Evolutionary conservation across 2,329 filamentous ascomycete species (phyloP).

Genomic region (Pseudocercospora vitis): DNA sequence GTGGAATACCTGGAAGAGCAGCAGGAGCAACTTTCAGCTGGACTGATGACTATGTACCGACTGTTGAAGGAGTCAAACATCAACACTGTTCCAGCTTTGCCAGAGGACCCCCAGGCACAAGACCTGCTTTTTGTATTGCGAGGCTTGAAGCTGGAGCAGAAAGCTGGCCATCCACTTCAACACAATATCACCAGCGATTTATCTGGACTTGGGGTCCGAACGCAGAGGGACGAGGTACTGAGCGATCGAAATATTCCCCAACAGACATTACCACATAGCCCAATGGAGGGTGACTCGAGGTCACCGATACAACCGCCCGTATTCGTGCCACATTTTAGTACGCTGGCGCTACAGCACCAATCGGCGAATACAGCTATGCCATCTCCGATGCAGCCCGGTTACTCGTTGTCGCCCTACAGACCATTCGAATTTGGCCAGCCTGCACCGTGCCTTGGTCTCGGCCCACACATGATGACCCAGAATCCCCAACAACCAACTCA

Average conservation of each 20-base stretch:
- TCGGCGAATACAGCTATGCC: conserved; percentile 9
- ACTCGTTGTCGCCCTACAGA: conserved; percentile 2
- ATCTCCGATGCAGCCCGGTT: conserved; percentile 5
- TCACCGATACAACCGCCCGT: conserved; percentile 15
- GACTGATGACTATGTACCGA: conserved; percentile 23
- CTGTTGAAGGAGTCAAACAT: conserved; percentile 26
- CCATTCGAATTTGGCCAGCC: conserved; percentile 10
- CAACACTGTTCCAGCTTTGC: conserved; percentile 22
- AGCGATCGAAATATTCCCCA: conserved; percentile 2
- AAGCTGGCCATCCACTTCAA: neutral
- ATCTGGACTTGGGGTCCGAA: neutral
- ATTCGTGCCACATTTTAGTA: conserved; percentile 13
- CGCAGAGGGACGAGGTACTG: conserved; percentile 8
- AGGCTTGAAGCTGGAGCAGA: conserved; percentile 15
- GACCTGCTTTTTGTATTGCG: conserved; percentile 22
- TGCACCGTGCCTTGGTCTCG: neutral
- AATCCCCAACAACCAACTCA: conserved; percentile 2
- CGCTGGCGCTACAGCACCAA: neutral
- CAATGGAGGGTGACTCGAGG: conserved; percentile 9
- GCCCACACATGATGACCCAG: conserved; percentile 4
- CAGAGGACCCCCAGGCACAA: conserved; percentile 24
- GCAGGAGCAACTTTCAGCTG: conserved; percentile 25
- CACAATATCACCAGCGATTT: neutral
- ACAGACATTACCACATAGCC: conserved; percentile 7
- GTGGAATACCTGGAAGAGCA: conserved; percentile 28